A percentile compares a stretch with the other conserved stretches of the same genome.
These are phyloP conservation scores for Monosporascus sp. DNA, from an alignment of 2,329 filamentous ascomycete genomes.

Conservation along the genomic window DNA sequence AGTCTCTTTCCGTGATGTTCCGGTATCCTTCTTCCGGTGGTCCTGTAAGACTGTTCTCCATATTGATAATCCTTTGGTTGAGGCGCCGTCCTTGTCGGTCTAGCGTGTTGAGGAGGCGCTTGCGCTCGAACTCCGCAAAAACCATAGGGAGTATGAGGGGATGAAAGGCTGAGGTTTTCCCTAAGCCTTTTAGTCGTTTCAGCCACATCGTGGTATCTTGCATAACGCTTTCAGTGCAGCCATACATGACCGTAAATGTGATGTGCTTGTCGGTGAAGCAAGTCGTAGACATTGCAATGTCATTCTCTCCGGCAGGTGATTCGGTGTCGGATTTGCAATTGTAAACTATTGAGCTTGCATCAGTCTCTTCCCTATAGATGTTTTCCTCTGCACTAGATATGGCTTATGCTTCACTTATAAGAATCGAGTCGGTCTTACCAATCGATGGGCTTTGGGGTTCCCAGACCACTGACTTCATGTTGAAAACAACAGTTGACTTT, in stretches of 20 bases:
- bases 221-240: constrained; percentile 5
- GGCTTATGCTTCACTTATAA: too few relatives aligned
- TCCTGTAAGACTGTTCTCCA: constrained; percentile 7
- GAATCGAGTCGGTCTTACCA: constrained; percentile 1
- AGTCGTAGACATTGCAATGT: constrained; percentile 15
- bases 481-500: constrained; percentile 10
- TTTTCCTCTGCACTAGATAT: too few relatives aligned
- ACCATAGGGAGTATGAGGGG: constrained; percentile 15
- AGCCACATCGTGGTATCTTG: neutral
- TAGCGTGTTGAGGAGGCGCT: constrained; percentile 6
- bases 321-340: constrained; percentile 17
- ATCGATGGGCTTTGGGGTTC: constrained; percentile 4
- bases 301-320: constrained; percentile 2
- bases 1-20: constrained; percentile 8
- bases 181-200: neutral
- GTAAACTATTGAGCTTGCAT: constrained; percentile 10
- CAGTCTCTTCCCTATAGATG: neutral
- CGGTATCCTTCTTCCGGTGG: neutral
- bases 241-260: constrained; percentile 15
- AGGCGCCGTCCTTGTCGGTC: constrained; percentile 4
- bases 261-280: constrained; percentile 8
- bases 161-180: constrained; percentile 4
- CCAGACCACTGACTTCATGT: constrained; percentile 5
- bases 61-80: constrained; percentile 7
- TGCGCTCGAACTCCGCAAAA: constrained; percentile 12